phyloP scores from a whole-genome alignment of 257 asterid genomes.

The Plantago major region DNA sequence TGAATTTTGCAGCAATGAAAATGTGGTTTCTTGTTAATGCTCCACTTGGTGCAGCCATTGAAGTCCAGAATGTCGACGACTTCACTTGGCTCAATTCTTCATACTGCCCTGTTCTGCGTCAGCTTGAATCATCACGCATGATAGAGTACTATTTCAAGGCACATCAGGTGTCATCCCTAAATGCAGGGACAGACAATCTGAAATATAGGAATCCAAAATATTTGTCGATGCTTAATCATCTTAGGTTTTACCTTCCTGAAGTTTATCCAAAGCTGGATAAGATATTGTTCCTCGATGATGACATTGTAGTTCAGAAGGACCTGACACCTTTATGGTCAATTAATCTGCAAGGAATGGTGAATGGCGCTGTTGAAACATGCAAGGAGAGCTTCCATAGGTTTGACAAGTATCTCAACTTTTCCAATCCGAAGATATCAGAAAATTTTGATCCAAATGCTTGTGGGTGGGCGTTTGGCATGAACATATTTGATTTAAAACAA shows the following conservation, averaged over 20 bases:
- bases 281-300: conserved; percentile 85
- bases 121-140: conserved; percentile 91
- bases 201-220: conserved; percentile 92
- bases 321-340: conserved; percentile 84
- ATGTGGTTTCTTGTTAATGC: conserved; percentile 93
- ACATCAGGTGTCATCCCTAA: conserved; percentile 69
- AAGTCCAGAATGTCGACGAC: conserved; percentile 80
- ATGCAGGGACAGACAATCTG: conserved; percentile 73
- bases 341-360: conserved; percentile 83
- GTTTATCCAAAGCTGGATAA: conserved; percentile 85
- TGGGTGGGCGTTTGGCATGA: conserved; percentile 99
- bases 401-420: conserved; percentile 86
- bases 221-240: conserved; percentile 94
- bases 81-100: conserved; percentile 93
- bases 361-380: conserved; percentile 95
- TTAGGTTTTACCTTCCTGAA: conserved; percentile 91
- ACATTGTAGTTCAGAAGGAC: conserved; percentile 93
- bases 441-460: conserved; percentile 86
- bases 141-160: conserved; percentile 94
- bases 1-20: conserved; percentile 88
- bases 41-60: conserved; percentile 65
- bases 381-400: conserved; percentile 95
- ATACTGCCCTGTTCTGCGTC: conserved; percentile 90
- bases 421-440: conserved; percentile 74
- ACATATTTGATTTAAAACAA: conserved; percentile 76